Base-by-base conservation (phyloP, 1,284 basidiomycete genomes). In the Sanghuangporus weigelae region DNA sequence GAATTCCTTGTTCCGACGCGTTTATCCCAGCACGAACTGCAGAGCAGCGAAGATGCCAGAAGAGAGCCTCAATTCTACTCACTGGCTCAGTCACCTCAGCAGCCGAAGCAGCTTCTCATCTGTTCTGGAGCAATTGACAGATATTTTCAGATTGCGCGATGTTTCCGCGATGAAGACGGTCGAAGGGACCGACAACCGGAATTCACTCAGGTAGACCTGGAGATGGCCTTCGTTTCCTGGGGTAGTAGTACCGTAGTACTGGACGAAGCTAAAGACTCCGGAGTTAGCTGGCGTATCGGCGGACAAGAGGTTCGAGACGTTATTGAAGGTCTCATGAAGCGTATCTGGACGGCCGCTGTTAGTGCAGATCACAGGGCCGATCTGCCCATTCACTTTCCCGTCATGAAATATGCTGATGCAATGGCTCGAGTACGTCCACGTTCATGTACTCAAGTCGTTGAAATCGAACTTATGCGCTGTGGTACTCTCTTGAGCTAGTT, bases 1-100 rank as follows among this genome's bases (percentile, higher is more conserved):
- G 96, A 98, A 73, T 98, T 95, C 72, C 84, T 98, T 51, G 95
- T 98, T 48, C 95, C 96, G 36, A 87, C 90, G n/a, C 88, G 96
- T 56, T 70, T 81, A 53, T 60, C 68, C 23, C 66, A 67, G 31
- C 44, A 46, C 10, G 44, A 46, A 16, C 40, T 42, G 6, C 35
- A 49, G 7, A 35, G 14, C 23, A 7, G 19, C 26, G 38, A 36
- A 14, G 39, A 63, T 10, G 48, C 36, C 42, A 54, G 35, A 39
- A 44, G 36, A 19, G 54, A 56, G 35, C 60, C 95, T 2, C 78
- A 82, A 35, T 97, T 96, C 74, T 98, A 95, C 73, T 93, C 95
- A 0, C 83, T 98, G 50, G 90, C 93, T 12, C 95, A 98, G 76
- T 96, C 94, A 0, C 96, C 95, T 1, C 96, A 98, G 73, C 95